phyloP scores from a whole-genome alignment of 2,329 filamentous ascomycete genomes.

The Xylaria multiplex region DNA sequence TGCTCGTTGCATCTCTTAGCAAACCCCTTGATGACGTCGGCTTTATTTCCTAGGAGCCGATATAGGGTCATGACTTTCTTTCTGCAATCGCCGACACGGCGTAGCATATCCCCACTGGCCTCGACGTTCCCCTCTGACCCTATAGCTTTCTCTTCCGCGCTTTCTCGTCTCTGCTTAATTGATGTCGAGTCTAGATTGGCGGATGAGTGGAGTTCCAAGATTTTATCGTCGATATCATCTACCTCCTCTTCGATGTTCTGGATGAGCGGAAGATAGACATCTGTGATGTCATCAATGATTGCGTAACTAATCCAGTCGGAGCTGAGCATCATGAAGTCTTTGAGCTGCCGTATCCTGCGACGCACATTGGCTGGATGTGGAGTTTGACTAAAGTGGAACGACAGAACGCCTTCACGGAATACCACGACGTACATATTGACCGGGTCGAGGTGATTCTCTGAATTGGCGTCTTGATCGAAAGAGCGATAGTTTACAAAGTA shows the following conservation, averaged over 20 bases:
- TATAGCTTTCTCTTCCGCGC: constrained; percentile 58
- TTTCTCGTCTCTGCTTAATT: constrained; percentile 51
- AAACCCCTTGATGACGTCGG: constrained; percentile 98
- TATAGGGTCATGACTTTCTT: constrained; percentile 99
- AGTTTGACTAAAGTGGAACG: constrained; percentile 96
- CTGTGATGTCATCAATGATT: constrained; percentile 97
- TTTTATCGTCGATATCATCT: constrained; percentile 94
- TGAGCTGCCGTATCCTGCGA: constrained; percentile 88
- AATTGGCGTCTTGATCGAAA: constrained; percentile 93
- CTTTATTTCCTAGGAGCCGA: constrained; percentile 92
- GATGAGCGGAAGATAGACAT: constrained; percentile 92
- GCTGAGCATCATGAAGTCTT: constrained; percentile 90
- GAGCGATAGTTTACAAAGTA: constrained; percentile 99
- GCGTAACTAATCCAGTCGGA: constrained; percentile 99
- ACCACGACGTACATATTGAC: constrained; percentile 98
- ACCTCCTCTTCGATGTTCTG: constrained; percentile 95
- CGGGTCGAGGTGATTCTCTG: constrained; percentile 89
- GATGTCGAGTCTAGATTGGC: constrained; percentile 54
- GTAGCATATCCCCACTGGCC: constrained; percentile 81
- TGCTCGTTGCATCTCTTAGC: constrained; percentile 98
- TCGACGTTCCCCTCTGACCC: constrained; percentile 59
- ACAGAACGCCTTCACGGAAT: constrained; percentile 93
- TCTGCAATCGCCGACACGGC: constrained; percentile 89
- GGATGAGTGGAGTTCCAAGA: constrained; percentile 80
- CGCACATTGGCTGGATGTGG: constrained; percentile 97